A percentile compares a stretch with the other conserved stretches of the same genome.
phyloP scores from a whole-genome alignment of 169 alveolate genomes.

The Cryptosporidium meleagridis region DNA sequence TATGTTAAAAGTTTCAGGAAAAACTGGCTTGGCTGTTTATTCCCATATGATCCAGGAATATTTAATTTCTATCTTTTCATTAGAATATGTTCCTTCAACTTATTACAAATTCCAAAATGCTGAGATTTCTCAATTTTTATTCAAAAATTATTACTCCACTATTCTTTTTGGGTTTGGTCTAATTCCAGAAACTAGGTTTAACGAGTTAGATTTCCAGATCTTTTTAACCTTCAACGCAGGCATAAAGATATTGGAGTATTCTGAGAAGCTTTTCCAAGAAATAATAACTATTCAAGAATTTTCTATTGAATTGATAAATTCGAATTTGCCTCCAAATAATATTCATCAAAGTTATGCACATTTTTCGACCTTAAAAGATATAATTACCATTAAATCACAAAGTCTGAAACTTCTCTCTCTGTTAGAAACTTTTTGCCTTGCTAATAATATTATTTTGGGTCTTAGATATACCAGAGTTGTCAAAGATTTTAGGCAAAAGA shows the following conservation, averaged over 20 bases:
- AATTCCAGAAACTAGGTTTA: conserved; percentile 5
- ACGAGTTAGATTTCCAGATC: conserved; percentile 16
- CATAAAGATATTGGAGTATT: conserved; percentile 23
- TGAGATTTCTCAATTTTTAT: background rate
- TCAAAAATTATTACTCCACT: conserved; percentile 22
- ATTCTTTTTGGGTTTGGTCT: conserved; percentile 13
- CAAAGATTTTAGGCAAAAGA: conserved; percentile 10
- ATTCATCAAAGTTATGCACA: background rate
- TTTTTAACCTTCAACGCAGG: conserved; percentile 33
- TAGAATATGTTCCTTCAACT: conserved; percentile 6
- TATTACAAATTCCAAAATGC: background rate
- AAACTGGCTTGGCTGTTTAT: conserved; percentile 42
- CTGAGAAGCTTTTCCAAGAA: conserved; percentile 27
- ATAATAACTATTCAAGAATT: conserved; percentile 22
- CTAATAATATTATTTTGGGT: conserved; percentile 1
- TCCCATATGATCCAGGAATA: conserved; percentile 40
- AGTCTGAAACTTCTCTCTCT: background rate
- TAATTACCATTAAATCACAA: background rate
- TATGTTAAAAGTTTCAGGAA: conserved; percentile 22
- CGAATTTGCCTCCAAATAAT: background rate
- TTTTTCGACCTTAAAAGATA: background rate
- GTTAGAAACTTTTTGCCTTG: background rate
- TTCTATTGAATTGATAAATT: background rate
- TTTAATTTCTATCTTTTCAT: background rate
- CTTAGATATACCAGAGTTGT: conserved; percentile 28